Percentiles rank a stretch among this genome's conserved stretches.
These are phyloP conservation scores for Phycomyces nitens DNA, from an alignment of 192 early-diverging fungal genomes.

Conservation along the genomic window DNA sequence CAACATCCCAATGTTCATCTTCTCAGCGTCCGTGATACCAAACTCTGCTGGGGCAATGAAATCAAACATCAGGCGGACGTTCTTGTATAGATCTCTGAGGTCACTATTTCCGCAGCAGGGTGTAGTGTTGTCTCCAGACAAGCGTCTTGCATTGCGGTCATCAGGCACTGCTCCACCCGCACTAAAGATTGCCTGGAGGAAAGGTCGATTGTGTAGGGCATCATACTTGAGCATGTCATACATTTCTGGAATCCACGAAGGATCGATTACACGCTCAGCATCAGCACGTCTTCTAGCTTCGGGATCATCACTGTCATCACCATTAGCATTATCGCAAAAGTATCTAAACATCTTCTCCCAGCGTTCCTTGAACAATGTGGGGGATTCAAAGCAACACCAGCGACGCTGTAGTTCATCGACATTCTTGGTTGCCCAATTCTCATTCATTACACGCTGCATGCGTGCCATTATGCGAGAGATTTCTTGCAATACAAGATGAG, in stretches of 20 bases:
- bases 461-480: slow-evolving; percentile 65
- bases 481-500: slow-evolving; percentile 53
- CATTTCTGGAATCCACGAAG: slow-evolving; percentile 84
- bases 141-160: not conserved
- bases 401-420: slow-evolving; percentile 63
- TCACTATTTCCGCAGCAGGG: slow-evolving; percentile 4
- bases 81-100: slow-evolving; percentile 68
- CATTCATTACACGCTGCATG: slow-evolving; percentile 71
- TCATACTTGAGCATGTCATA: slow-evolving; percentile 97
- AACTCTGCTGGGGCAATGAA: slow-evolving; percentile 92
- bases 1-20: slow-evolving; percentile 80
- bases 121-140: not conserved
- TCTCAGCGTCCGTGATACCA: slow-evolving; percentile 83
- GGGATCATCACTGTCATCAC: slow-evolving; percentile 9
- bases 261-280: slow-evolving; percentile 31
- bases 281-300: slow-evolving; percentile 4
- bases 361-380: slow-evolving; percentile 83
- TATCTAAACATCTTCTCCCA: slow-evolving; percentile 95
- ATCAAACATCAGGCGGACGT: slow-evolving; percentile 84
- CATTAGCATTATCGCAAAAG: slow-evolving; percentile 54
- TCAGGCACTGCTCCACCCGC: slow-evolving; percentile 10
- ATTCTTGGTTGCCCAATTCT: slow-evolving; percentile 61
- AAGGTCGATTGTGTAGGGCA: slow-evolving; percentile 87
- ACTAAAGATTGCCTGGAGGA: slow-evolving; percentile 70
- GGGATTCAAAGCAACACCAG: slow-evolving; percentile 91